Evolutionary conservation across 371 early-diverging fungal genomes (phyloP).

Genomic region (Mucor indicus): DNA sequence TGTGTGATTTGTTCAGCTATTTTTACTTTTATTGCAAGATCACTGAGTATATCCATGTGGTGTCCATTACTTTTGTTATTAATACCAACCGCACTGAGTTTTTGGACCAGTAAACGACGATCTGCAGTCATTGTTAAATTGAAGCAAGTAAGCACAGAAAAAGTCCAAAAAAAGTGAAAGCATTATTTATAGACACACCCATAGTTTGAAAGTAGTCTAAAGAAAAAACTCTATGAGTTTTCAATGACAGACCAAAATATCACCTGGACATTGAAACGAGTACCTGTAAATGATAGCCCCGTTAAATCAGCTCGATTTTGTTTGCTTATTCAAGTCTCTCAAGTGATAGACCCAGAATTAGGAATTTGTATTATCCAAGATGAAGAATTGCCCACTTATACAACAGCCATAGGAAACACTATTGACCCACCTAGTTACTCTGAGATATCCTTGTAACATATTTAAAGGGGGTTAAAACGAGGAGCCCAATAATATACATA

Average conservation of each 20-base stretch:
- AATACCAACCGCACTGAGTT: slow-evolving; percentile 35
- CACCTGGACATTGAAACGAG: slow-evolving; percentile 25
- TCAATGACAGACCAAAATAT: slow-evolving; percentile 30
- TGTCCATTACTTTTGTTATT: slow-evolving; percentile 38
- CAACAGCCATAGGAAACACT: slow-evolving; percentile 17
- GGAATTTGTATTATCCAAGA: slow-evolving; percentile 1
- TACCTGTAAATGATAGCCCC: slow-evolving; percentile 10
- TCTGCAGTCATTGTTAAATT: slow-evolving; percentile 21
- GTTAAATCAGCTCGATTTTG: slow-evolving; percentile 23
- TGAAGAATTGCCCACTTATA: slow-evolving; percentile 38
- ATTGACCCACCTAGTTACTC: slow-evolving; percentile 25
- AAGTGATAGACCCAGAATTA: slow-evolving; percentile 21
- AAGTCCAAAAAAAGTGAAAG: background rate
- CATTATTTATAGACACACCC: background rate
- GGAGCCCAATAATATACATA: too few species aligned
- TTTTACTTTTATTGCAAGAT: slow-evolving; percentile 38
- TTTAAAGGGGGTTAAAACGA: too few species aligned
- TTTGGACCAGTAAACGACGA: slow-evolving; percentile 41
- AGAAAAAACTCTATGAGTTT: slow-evolving; percentile 33
- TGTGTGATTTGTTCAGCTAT: slow-evolving; percentile 39
- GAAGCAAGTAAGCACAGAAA: slow-evolving; percentile 21
- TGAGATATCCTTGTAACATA: too few species aligned
- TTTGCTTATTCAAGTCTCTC: slow-evolving; percentile 26
- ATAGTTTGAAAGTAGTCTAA: slow-evolving; percentile 37
- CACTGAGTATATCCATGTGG: slow-evolving; percentile 45